A percentile compares a stretch with the other conserved stretches of the same genome.
Evolutionary conservation across 306 rosid species (phyloP).

Genomic region (Hippophae tibetana): DNA sequence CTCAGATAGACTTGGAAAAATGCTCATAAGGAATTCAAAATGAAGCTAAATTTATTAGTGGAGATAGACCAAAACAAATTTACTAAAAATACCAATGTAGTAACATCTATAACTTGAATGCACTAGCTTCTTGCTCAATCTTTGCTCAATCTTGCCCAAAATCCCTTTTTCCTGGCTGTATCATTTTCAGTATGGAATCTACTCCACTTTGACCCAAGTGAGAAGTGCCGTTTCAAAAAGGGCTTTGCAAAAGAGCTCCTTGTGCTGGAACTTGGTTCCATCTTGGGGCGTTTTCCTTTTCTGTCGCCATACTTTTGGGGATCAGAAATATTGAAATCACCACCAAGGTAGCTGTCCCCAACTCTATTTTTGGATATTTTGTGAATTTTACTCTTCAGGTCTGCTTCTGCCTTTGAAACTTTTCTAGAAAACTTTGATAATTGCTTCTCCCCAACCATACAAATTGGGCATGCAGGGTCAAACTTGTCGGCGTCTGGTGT

Average conservation of each 20-base stretch:
- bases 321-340: slow-evolving; percentile 39
- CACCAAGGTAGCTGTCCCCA: slow-evolving; percentile 40
- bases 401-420: slow-evolving; percentile 66
- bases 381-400: slow-evolving; percentile 52
- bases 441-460: slow-evolving; percentile 74
- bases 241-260: slow-evolving; percentile 57
- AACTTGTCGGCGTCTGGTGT: slow-evolving; percentile 69
- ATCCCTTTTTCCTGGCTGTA: slow-evolving; percentile 63
- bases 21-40: too few species aligned
- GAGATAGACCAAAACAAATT: too few species aligned
- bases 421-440: slow-evolving; percentile 55
- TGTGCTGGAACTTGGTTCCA: slow-evolving; percentile 57
- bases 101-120: too few species aligned
- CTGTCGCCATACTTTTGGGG: slow-evolving; percentile 34
- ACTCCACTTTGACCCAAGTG: slow-evolving; percentile 72
- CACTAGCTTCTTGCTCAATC: slow-evolving; percentile 5
- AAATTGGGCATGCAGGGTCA: slow-evolving; percentile 82
- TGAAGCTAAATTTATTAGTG: too few species aligned
- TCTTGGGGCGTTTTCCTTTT: slow-evolving; percentile 39
- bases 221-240: slow-evolving; percentile 70
- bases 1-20: too few species aligned
- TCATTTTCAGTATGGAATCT: slow-evolving; percentile 41
- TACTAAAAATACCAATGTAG: too few species aligned
- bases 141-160: slow-evolving; percentile 80
- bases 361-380: slow-evolving; percentile 41